Evolutionary conservation across 768 basidiomycete genomes (phyloP).

Genomic region (Infundibulicybe gibba): DNA sequence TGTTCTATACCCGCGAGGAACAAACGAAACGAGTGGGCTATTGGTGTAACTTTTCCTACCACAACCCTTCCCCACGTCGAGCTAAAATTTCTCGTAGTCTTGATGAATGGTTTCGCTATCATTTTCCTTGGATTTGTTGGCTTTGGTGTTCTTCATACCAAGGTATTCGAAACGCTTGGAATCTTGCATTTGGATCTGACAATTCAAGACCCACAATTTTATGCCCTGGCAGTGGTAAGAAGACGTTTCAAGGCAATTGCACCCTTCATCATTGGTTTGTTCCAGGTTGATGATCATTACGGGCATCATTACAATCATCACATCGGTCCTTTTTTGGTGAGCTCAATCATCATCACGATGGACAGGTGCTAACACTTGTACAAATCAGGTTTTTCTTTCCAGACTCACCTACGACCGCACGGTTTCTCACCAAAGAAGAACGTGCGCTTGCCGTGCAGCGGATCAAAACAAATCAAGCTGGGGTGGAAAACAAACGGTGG

Average conservation of each 20-base stretch:
- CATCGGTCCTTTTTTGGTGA: constrained; percentile 54
- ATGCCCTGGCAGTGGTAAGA: constrained; percentile 72
- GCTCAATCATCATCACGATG: neutral
- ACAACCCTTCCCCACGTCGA: too few species aligned
- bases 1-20: constrained; percentile 56
- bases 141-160: constrained; percentile 63
- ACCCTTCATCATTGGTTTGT: neutral
- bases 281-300: constrained; percentile 69
- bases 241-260: neutral
- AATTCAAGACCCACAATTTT: constrained; percentile 33
- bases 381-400: constrained; percentile 60
- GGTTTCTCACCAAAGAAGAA: constrained; percentile 70
- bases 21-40: constrained; percentile 51
- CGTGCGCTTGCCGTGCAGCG: constrained; percentile 59
- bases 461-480: constrained; percentile 76
- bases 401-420: constrained; percentile 69
- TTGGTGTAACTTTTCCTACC: constrained; percentile 38
- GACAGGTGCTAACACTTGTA: neutral
- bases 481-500: constrained; percentile 78
- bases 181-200: too few species aligned
- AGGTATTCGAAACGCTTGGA: constrained; percentile 5
- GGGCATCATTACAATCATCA: constrained; percentile 52
- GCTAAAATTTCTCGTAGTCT: constrained; percentile 31
- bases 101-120: constrained; percentile 72
- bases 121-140: constrained; percentile 68